phyloP scores from a whole-genome alignment of 176 grass and related monocot species.

The Panicum miliaceum region DNA sequence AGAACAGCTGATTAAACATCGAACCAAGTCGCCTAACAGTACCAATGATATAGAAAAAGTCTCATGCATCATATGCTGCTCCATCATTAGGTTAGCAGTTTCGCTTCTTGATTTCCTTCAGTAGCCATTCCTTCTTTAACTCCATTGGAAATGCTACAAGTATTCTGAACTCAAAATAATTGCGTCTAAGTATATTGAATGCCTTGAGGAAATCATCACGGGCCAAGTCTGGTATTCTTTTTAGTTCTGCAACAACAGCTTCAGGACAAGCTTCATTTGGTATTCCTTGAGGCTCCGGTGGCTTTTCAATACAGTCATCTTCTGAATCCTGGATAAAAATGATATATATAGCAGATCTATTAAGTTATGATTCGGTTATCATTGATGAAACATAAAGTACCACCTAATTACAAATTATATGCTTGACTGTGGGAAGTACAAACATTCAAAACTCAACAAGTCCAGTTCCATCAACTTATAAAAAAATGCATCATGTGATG shows the following conservation, averaged over 20 bases:
- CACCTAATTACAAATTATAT: too few species aligned
- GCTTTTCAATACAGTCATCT: background rate
- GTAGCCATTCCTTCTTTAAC: background rate
- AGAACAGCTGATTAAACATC: too few species aligned
- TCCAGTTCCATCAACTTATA: too few species aligned
- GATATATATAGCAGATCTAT: background rate
- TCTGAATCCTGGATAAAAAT: background rate
- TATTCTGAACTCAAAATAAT: background rate
- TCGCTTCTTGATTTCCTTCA: background rate
- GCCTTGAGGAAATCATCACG: background rate
- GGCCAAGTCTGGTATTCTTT: background rate
- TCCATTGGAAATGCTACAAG: background rate
- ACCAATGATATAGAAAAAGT: too few species aligned
- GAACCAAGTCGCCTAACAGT: too few species aligned
- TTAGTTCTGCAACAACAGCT: background rate
- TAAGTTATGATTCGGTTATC: background rate
- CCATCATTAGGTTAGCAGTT: too few species aligned
- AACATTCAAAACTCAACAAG: too few species aligned
- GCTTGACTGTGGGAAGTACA: too few species aligned
- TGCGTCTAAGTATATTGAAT: background rate
- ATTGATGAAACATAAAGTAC: too few species aligned
- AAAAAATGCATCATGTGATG: too few species aligned
- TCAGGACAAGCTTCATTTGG: background rate
- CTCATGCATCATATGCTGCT: too few species aligned
- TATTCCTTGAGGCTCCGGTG: background rate